Base-by-base conservation (phyloP, 345 rosid genomes). In the rapeseed (Brassica napus) region DNA sequence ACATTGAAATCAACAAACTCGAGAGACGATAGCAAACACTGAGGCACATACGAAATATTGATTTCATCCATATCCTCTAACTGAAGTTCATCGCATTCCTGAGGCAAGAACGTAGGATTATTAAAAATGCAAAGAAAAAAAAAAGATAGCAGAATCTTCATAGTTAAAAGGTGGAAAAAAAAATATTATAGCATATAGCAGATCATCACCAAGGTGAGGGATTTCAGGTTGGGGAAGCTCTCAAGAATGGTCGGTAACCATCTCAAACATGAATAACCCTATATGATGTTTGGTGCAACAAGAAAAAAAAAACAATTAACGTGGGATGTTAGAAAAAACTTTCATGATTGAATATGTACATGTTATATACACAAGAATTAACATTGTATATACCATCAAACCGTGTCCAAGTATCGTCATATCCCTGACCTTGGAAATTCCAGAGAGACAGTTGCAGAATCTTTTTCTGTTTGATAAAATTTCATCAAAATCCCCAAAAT, bases 11-110 rank as follows among this genome's bases (percentile, higher is more conserved):
- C 61, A 57, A 57, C 61, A 57, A 18, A 57, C 61, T 18, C 28
- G 4, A 62, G 66, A 62, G 66, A 62, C 21, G 66, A 62, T 30
- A 62, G 67, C 39, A 62, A 62, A 62, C 39, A 62, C 39, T 30
- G 5, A 62, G 67, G 67, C 21, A n/a, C 39, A 62, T n/a, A 14
- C 3, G 21, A 14, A 62, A 30, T 6, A 30, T 8, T 62, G 67
- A 30, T 62, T 30, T 62, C 21, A 62, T 11, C 32, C 65, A 54
- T 16, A 6, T 14, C 35, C 16, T 61, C 65, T 52, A 52, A 6
- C 58, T 52, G 6, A 11, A 52, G 8, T 52, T 44, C 52, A 47
- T 47, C 15, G 15, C 21, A 15, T 52, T 52, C 58, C 58, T 52
- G 21, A 52, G 21, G 21, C 0, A 52, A n/a, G 21, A 52, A 5